Percentiles rank a stretch among this genome's conserved stretches.
Conservation (phyloP, 192 early-diverging fungal genomes). For the Borealophlyctis nickersoniae region DNA sequence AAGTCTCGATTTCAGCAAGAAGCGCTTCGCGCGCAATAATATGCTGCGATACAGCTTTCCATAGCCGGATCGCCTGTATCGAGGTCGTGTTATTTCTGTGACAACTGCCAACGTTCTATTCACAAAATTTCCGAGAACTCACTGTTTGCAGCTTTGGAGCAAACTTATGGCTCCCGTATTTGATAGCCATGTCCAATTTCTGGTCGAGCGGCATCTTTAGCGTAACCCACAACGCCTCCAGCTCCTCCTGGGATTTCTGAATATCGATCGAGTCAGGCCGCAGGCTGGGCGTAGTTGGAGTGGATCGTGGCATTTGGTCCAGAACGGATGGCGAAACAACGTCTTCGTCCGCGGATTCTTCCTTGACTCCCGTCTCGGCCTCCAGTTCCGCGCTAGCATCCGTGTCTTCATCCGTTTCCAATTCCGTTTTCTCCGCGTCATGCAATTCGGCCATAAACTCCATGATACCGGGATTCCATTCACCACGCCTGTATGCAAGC, state of each 20-base stretch:
- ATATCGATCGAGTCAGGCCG: conserved; percentile 30
- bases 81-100: no score
- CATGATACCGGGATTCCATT: conserved; percentile 50
- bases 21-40: conserved; percentile 43
- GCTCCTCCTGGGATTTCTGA: conserved; percentile 35
- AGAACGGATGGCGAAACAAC: neutral
- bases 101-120: no score
- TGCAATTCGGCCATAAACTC: conserved; percentile 49
- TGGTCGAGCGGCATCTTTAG: conserved; percentile 55
- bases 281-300: neutral
- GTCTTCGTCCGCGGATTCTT: neutral
- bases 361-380: neutral
- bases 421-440: conserved; percentile 6
- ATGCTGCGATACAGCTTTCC: conserved; percentile 39
- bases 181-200: conserved; percentile 61
- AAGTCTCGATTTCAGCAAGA: conserved; percentile 41
- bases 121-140: neutral
- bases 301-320: no score
- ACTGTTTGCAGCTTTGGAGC: conserved; percentile 42
- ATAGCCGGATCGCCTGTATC: conserved; percentile 43
- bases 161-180: conserved; percentile 51
- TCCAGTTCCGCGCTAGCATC: neutral
- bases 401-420: neutral
- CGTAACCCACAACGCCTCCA: conserved; percentile 48
- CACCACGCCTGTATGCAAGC: conserved; percentile 32